These are phyloP conservation scores for Mycosphaerella sp. DNA, from an alignment of 2,329 filamentous ascomycete species.

Conservation along the genomic window DNA sequence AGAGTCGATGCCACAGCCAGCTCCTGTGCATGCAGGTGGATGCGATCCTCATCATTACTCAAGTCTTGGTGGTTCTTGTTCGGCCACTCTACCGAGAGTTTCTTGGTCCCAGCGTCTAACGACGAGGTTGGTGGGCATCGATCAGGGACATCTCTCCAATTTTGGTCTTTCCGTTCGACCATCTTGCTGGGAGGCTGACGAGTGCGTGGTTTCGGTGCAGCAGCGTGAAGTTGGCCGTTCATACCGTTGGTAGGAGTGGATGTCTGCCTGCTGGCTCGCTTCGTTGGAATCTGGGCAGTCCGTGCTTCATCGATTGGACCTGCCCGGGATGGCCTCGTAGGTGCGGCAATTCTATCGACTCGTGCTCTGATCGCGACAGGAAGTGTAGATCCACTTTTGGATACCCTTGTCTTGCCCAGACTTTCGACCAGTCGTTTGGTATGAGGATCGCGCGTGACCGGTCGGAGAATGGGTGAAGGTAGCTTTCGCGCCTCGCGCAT, in stretches of 20 bases:
- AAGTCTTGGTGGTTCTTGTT: slow-evolving; percentile 76
- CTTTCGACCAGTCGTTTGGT: slow-evolving; percentile 17
- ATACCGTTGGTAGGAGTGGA: slow-evolving; percentile 12
- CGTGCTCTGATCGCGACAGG: slow-evolving; percentile 4
- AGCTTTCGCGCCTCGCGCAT: slow-evolving; percentile 10
- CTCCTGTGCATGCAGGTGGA: slow-evolving; percentile 73
- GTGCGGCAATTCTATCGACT: slow-evolving; percentile 3
- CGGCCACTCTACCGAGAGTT: slow-evolving; percentile 15
- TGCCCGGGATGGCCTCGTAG: slow-evolving; percentile 6
- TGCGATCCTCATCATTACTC: slow-evolving; percentile 60
- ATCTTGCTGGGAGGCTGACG: slow-evolving; percentile 28
- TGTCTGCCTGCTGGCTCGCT: slow-evolving; percentile 16
- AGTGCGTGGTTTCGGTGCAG: slow-evolving; percentile 24
- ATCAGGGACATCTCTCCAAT: slow-evolving; percentile 27
- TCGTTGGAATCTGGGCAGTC: slow-evolving; percentile 13
- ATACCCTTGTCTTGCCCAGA: slow-evolving; percentile 14
- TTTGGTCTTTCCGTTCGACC: slow-evolving; percentile 23
- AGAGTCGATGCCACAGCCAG: slow-evolving; percentile 68
- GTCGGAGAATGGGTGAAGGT: slow-evolving; percentile 11
- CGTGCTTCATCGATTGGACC: neutral
- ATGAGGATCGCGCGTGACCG: slow-evolving; percentile 13
- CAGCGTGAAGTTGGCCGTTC: slow-evolving; percentile 8
- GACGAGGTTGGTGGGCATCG: slow-evolving; percentile 25
- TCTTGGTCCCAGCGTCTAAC: slow-evolving; percentile 18
- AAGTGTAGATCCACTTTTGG: slow-evolving; percentile 12